Conservation (phyloP, 257 asterid species). For the Thymus quinquecostatus region DNA sequence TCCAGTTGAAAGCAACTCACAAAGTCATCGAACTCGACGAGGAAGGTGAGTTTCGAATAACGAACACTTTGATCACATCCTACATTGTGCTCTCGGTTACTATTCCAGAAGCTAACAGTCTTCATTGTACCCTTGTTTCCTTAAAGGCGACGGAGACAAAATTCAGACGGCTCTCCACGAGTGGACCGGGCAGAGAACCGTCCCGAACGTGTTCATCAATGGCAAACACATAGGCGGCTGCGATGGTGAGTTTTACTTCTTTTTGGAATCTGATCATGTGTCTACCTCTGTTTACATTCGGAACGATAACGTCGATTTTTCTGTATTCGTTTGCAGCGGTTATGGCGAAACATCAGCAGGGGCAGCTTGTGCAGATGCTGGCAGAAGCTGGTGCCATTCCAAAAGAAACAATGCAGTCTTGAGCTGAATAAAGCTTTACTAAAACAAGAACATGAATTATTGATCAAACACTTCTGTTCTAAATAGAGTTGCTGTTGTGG, state of each 20-base stretch:
- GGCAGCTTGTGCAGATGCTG: conserved; percentile 65
- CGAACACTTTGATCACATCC: neutral
- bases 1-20: conserved; percentile 59
- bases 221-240: conserved; percentile 90
- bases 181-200: conserved; percentile 89
- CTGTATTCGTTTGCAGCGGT: conserved; percentile 47
- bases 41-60: conserved; percentile 58
- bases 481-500: neutral
- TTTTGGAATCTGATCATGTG: neutral
- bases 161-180: conserved; percentile 69
- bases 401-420: conserved; percentile 39
- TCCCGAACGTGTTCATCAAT: conserved; percentile 77
- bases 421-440: conserved; percentile 17
- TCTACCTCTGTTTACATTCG: neutral
- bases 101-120: neutral
- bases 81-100: neutral
- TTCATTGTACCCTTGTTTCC: neutral
- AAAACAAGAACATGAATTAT: neutral
- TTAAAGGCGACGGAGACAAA: conserved; percentile 67
- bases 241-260: conserved; percentile 52
- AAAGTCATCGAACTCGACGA: conserved; percentile 70
- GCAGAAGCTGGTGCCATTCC: conserved; percentile 62
- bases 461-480: neutral
- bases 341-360: conserved; percentile 55
- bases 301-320: neutral